Evolutionary conservation across 352 stramenopile species (phyloP), one percentile per base, ranked within the genome.

Genomic region (Phytophthora foliorum): DNA sequence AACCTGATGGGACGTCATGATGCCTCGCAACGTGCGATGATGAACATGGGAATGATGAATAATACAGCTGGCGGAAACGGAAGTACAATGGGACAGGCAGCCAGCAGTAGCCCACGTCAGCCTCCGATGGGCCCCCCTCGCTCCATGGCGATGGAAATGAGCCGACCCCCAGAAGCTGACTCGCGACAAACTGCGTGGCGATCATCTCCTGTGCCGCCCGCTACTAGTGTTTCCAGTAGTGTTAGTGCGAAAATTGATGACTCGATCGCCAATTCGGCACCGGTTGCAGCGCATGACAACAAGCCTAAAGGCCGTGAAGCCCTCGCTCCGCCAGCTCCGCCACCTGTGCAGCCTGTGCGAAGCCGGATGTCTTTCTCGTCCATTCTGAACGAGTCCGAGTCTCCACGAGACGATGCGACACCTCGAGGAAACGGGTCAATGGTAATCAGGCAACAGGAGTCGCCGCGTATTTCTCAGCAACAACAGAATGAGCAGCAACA

Each of bases 301-400:
- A 31, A 16, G 17, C 48, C 39, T 14, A 66, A 69, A 60, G 64
- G 51, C 1, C 65, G 69, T 42, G 52, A 61, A 44, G 57, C 56
- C 21, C 53, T 78, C 31, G 69, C 54, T 21, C 57, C 49, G 3
- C 67, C 72, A 55, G 57, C 51, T 16, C 56, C 53, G 25, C 67
- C 58, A 38, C 48, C 60, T 22, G 49, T 72, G 19, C 63, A 75
- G 27, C 56, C 73, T 55, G 66, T 81, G 53, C 68, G 73, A 16
- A 96, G 88, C 63, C 76, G 87, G n/a, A 96, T 96, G 89, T 96
- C 89, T 39, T 96, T 96, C 44, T 95, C 87, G 27, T 96, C 89
- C 4, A 96, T 96, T 56, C 51, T 96, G 54, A 96, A 96, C 54
- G 84, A 96, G 25, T 92, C 85, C 2, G 85, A 95, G 65, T 93